A percentile compares a stretch with the other conserved stretches of the same genome.
These are phyloP conservation scores for Aureobasidium mangrovei DNA, from an alignment of 2,329 filamentous ascomycete species.

Conservation along the genomic window DNA sequence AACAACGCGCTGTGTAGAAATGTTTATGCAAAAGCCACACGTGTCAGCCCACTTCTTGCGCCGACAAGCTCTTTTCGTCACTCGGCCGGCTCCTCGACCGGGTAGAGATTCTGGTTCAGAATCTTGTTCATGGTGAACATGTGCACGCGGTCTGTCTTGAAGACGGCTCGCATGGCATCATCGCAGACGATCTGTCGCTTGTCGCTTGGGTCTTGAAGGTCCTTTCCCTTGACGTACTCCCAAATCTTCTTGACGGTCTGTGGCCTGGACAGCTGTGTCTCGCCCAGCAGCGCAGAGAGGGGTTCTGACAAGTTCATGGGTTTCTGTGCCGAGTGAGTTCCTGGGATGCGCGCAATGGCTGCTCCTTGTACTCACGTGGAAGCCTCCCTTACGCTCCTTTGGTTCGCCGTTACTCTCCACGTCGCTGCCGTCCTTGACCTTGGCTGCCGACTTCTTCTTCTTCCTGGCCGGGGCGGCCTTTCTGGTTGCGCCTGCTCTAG, in stretches of 20 bases:
- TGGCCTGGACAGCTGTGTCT: slow-evolving; percentile 75
- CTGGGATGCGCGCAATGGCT: too few relatives aligned
- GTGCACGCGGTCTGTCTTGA: slow-evolving; percentile 82
- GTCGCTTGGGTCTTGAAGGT: slow-evolving; percentile 83
- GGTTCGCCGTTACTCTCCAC: slow-evolving; percentile 45
- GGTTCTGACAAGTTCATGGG: slow-evolving; percentile 65
- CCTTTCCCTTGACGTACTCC: slow-evolving; percentile 83
- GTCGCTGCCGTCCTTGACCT: slow-evolving; percentile 76
- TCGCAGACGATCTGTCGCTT: slow-evolving; percentile 91
- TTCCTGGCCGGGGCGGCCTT: slow-evolving; percentile 50
- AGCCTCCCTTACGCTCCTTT: slow-evolving; percentile 74
- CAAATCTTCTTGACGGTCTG: slow-evolving; percentile 95
- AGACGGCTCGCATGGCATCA: slow-evolving; percentile 81
- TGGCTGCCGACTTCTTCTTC: slow-evolving; percentile 66
- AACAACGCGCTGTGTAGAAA: too few relatives aligned
- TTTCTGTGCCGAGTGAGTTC: slow-evolving; percentile 39
- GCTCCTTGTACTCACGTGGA: slow-evolving; percentile 53
- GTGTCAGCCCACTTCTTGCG: too few relatives aligned
- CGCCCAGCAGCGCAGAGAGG: slow-evolving; percentile 61
- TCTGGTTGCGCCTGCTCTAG: slow-evolving; percentile 61
- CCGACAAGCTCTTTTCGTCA: too few relatives aligned
- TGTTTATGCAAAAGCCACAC: too few relatives aligned
- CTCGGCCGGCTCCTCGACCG: slow-evolving; percentile 53
- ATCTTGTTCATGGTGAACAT: slow-evolving; percentile 99
- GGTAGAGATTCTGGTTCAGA: slow-evolving; percentile 80